Evolutionary conservation across 108 stramenopile species (phyloP), one percentile per base, ranked within the genome.

Genomic region (Nannochloropsis granulata): DNA sequence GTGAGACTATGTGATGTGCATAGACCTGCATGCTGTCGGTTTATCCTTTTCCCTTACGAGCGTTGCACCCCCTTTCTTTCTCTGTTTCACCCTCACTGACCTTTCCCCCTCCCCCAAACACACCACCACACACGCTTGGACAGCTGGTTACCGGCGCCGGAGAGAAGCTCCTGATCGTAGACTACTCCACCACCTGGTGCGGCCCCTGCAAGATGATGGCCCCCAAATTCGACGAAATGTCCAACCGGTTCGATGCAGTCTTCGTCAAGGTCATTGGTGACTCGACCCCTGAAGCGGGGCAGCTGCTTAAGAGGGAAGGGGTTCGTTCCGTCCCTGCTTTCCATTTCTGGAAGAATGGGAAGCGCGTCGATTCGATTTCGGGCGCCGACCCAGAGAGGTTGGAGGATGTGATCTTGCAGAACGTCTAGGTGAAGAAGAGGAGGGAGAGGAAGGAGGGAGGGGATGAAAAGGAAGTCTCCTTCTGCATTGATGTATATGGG

Each of bases 181-280:
- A 97, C 87, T 97, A 95, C 89, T 93, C 94, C 44, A 96, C 97
- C 24, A 95, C 97, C 12, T 97, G 97, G 97, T 95, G 95, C 86
- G 95, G 95, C 23, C 95, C 95, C 43, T 96, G 95, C 90, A 94
- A 95, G 90, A 86, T 90, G 24, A 82, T 87, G 44, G 80, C 23
- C 12, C 86, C 87, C 16, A 46, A 46, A 34, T 83, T 79, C 16
- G 45, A 23, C 42, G 45, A 78, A 11, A 78, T 86, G 83, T 26
- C 24, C 83, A 44, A 44, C 56, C 23, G 83, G 78, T 83, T 44
- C 23, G 81, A 83, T 45, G 83, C 83, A 23, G 25, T 44, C 9
- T 86, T 86, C 83, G 25, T 78, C 44, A 86, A 86, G 78, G 81
- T 82, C 23, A 44, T 86, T 16, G 80, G 86, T 43, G 86, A 86